These are phyloP conservation scores for Microdochium trichocladiopsis DNA, from an alignment of 2,329 filamentous ascomycete genomes.

Conservation along the genomic window DNA sequence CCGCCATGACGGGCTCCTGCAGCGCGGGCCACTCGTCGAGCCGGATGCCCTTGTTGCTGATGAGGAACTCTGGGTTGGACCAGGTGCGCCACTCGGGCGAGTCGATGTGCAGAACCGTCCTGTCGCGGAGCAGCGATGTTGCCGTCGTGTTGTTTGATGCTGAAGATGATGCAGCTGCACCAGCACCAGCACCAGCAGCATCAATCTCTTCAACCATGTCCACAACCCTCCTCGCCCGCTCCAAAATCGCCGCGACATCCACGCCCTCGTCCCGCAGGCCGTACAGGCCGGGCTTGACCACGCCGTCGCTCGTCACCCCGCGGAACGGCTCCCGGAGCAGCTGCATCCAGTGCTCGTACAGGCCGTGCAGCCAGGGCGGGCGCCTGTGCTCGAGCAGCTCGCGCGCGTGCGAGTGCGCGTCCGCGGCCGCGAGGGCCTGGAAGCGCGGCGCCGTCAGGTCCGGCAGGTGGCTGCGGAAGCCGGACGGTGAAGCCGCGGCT, in stretches of 20 bases:
- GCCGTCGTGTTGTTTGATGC: neutral
- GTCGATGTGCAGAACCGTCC: constrained; percentile 55
- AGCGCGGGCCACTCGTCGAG: constrained; percentile 51
- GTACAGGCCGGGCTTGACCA: constrained; percentile 47
- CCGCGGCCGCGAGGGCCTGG: constrained; percentile 53
- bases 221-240: constrained; percentile 28
- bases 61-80: constrained; percentile 67
- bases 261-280: constrained; percentile 56
- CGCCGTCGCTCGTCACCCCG: constrained; percentile 64
- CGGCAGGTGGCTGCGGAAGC: constrained; percentile 53
- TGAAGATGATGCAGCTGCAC: constrained; percentile 31
- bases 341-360: constrained; percentile 52
- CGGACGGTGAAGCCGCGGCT: neutral
- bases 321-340: constrained; percentile 60
- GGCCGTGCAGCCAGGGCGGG: constrained; percentile 60
- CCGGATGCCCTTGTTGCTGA: constrained; percentile 61
- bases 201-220: constrained; percentile 1
- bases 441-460: constrained; percentile 56
- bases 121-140: constrained; percentile 4
- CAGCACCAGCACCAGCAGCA: constrained; percentile 38
- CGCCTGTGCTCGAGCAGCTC: constrained; percentile 49
- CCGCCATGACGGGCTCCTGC: constrained; percentile 40
- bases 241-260: constrained; percentile 49
- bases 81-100: constrained; percentile 64
- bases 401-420: constrained; percentile 54